phyloP scores from a whole-genome alignment of 768 basidiomycete species.

The Tephrocybe sp. region DNA sequence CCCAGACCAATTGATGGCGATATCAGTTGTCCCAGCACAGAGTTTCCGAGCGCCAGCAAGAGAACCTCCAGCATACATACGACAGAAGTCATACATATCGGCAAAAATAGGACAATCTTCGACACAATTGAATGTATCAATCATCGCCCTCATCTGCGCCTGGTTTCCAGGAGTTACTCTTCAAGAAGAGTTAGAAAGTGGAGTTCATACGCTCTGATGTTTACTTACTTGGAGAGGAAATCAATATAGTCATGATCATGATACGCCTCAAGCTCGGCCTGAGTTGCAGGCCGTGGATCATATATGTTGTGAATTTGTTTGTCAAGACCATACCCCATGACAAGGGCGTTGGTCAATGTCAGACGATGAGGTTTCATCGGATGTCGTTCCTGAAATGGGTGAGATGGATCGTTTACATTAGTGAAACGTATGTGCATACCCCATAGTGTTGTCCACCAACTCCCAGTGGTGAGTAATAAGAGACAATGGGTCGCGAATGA shows the following conservation, averaged over 20 bases:
- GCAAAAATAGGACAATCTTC: constrained; percentile 97
- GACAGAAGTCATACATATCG: constrained; percentile 93
- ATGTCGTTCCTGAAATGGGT: constrained; percentile 75
- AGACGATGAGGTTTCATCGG: constrained; percentile 98
- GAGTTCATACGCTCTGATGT: not conserved
- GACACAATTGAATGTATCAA: constrained; percentile 89
- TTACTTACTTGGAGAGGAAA: constrained; percentile 80
- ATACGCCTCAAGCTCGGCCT: constrained; percentile 86
- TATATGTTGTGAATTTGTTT: constrained; percentile 93
- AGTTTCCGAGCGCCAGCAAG: constrained; percentile 90
- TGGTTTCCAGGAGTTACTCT: constrained; percentile 83
- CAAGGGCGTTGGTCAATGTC: constrained; percentile 94
- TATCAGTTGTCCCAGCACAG: constrained; percentile 84
- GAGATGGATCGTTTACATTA: not conserved
- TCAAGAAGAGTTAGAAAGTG: not conserved
- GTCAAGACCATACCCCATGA: constrained; percentile 94
- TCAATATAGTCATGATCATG: constrained; percentile 97
- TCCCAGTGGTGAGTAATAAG: constrained; percentile 94
- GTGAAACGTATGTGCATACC: constrained; percentile 45
- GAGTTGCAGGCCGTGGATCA: constrained; percentile 84
- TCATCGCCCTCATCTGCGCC: constrained; percentile 70
- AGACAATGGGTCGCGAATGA: constrained; percentile 88
- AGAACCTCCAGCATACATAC: constrained; percentile 91
- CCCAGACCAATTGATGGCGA: constrained; percentile 98
- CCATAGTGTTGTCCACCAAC: constrained; percentile 97